Evolutionary conservation across 352 stramenopile genomes (phyloP), one percentile per base, ranked within the genome.

Genomic region (Albugo candida): DNA sequence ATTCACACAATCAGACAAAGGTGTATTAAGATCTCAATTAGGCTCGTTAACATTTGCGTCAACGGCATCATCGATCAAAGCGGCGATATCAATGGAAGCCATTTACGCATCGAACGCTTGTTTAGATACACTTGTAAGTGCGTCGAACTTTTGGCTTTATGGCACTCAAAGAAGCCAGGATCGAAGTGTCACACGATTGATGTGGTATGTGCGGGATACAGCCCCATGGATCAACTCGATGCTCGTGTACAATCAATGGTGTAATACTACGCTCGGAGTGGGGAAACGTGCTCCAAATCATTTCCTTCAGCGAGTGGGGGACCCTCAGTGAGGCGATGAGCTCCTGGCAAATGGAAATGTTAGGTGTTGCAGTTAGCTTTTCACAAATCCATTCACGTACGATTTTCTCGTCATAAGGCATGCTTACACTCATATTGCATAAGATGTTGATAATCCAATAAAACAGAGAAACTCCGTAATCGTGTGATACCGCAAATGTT

Each of bases 401-500:
- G 44, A 72, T 82, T 58, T 83, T 70, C 37, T 77, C 73, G 41
- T 79, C 66, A 18, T 84, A 67, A 5, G 84, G 64, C 11, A 88
- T 66, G 1, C 70, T 81, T 2, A 69, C 70, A 45, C 76, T 79
- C 40, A 88, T 61, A 38, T 82, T 56, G 13, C 75, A 76, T 52
- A 92, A 80, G 49, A 92, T 56, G 54, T 92, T 75, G 41, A 92
- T 48, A 45, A 88, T 88, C 78, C 78, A 92, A 49, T 67, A 81
- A 47, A 92, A 92, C 8, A 92, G 67, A 24, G 78, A 83, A 11
- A 84, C 45, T 1, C 78, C 75, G 0, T 64, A 57, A 27, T 64
- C 75, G 36, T 56, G 65, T 13, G 62, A 69, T n/a, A 82, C 66
- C 21, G 61, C 58, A n/a, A 74, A 76, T 2, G 75, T 88, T 11